Conservation (phyloP, 495 filamentous ascomycete genomes). For the Aspergillus bertholletiae region DNA sequence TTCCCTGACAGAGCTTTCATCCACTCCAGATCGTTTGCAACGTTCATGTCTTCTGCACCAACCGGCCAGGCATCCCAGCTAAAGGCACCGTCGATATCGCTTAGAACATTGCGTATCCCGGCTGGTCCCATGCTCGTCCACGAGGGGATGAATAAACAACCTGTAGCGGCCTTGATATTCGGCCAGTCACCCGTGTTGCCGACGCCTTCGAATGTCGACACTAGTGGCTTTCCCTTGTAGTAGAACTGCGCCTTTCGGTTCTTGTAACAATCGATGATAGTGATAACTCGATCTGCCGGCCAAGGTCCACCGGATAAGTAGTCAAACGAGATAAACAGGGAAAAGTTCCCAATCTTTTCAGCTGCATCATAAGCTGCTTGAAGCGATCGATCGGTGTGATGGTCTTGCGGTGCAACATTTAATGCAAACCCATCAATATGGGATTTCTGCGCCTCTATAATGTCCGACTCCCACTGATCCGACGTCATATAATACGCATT, state of each 20-base stretch:
- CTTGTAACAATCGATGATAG: slow-evolving; percentile 56
- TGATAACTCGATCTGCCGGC: slow-evolving; percentile 50
- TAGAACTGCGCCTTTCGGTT: slow-evolving; percentile 48
- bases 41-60: slow-evolving; percentile 50
- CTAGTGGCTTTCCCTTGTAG: slow-evolving; percentile 55
- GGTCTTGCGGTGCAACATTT: slow-evolving; percentile 57
- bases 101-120: slow-evolving; percentile 40
- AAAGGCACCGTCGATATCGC: slow-evolving; percentile 58
- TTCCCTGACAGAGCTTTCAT: slow-evolving; percentile 48
- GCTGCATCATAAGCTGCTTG: slow-evolving; percentile 54
- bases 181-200: slow-evolving; percentile 55
- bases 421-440: slow-evolving; percentile 73
- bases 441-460: slow-evolving; percentile 53
- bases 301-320: slow-evolving; percentile 54
- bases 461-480: slow-evolving; percentile 57
- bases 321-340: slow-evolving; percentile 69
- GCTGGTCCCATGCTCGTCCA: slow-evolving; percentile 58
- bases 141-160: slow-evolving; percentile 57
- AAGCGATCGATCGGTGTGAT: slow-evolving; percentile 47
- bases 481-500: slow-evolving; percentile 27
- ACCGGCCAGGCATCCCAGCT: slow-evolving; percentile 75
- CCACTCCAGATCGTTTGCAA: slow-evolving; percentile 52
- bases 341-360: slow-evolving; percentile 49
- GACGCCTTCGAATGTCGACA: slow-evolving; percentile 70
- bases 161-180: slow-evolving; percentile 47